phyloP scores from a whole-genome alignment of 2,329 filamentous ascomycete species.

The Colletotrichum acutatum region DNA sequence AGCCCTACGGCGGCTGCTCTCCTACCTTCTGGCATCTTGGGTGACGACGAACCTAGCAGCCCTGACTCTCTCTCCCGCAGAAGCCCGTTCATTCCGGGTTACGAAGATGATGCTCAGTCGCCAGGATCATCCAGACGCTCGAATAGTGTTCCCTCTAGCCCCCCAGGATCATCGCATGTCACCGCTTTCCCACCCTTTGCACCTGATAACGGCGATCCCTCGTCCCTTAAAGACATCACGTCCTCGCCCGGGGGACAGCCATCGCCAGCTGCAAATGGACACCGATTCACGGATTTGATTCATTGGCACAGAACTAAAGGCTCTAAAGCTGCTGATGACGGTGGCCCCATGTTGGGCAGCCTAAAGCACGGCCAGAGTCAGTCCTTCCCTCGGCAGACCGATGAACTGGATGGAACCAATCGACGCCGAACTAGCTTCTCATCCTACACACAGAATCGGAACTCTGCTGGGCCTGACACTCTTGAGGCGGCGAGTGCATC shows the following conservation, averaged over 20 bases:
- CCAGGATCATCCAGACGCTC: constrained; percentile 69
- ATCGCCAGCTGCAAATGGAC: constrained; percentile 41
- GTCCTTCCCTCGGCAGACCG: constrained; percentile 75
- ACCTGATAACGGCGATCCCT: constrained; percentile 56
- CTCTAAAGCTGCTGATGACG: constrained; percentile 64
- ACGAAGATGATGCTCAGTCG: constrained; percentile 65
- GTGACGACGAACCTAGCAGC: constrained; percentile 70
- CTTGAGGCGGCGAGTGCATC: constrained; percentile 41
- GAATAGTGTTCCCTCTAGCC: constrained; percentile 69
- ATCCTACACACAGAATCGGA: constrained; percentile 68
- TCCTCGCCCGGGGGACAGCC: constrained; percentile 53
- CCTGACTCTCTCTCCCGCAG: constrained; percentile 46
- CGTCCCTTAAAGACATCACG: constrained; percentile 50
- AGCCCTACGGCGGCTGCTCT: constrained; percentile 81
- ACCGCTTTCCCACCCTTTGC: constrained; percentile 63
- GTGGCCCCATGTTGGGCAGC: constrained; percentile 74
- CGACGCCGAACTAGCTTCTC: constrained; percentile 69
- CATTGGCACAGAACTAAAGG: constrained; percentile 70
- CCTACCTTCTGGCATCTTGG: constrained; percentile 74
- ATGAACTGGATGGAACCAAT: constrained; percentile 64
- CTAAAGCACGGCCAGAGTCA: constrained; percentile 80
- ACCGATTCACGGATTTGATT: constrained; percentile 62
- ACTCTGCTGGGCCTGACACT: constrained; percentile 59
- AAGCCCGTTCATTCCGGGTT: constrained; percentile 49
- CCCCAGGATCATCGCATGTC: constrained; percentile 69